Conservation (phyloP, 352 stramenopile species). For the Phytophthora sp. region DNA sequence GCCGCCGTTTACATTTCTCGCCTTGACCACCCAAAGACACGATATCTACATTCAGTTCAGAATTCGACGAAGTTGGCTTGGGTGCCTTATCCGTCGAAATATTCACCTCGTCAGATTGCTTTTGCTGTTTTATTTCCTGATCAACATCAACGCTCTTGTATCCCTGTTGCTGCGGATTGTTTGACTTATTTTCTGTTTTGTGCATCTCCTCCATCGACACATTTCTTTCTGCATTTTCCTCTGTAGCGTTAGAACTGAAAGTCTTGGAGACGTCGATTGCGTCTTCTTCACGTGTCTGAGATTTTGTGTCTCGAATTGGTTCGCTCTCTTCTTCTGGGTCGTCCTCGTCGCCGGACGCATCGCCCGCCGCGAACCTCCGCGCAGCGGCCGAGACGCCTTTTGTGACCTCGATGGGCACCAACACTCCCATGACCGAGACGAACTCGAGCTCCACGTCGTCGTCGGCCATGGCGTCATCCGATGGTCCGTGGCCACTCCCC, state of each 20-base stretch:
- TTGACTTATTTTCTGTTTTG: background rate
- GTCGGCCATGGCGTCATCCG: background rate
- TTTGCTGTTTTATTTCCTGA: too few species aligned
- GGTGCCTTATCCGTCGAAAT: too few species aligned
- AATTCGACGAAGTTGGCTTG: too few species aligned
- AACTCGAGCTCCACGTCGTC: constrained; percentile 21
- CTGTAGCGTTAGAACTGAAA: background rate
- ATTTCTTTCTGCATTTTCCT: constrained; percentile 1
- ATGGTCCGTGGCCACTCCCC: background rate
- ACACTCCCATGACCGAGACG: constrained; percentile 15
- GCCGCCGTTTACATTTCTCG: too few species aligned
- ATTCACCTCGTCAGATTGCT: too few species aligned
- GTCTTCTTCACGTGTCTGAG: too few species aligned
- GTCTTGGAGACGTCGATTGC: too few species aligned
- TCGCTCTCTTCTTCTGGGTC: background rate
- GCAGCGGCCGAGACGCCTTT: constrained; percentile 14
- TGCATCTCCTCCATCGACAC: background rate
- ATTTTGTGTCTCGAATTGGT: background rate
- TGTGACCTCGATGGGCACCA: constrained; percentile 17
- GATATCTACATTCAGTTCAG: too few species aligned
- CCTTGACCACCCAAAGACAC: too few species aligned
- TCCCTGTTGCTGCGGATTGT: background rate
- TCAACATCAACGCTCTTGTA: too few species aligned
- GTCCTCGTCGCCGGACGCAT: background rate
- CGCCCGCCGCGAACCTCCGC: background rate